Conservation (phyloP, 2,329 filamentous ascomycete genomes). For the Capronia americana region DNA sequence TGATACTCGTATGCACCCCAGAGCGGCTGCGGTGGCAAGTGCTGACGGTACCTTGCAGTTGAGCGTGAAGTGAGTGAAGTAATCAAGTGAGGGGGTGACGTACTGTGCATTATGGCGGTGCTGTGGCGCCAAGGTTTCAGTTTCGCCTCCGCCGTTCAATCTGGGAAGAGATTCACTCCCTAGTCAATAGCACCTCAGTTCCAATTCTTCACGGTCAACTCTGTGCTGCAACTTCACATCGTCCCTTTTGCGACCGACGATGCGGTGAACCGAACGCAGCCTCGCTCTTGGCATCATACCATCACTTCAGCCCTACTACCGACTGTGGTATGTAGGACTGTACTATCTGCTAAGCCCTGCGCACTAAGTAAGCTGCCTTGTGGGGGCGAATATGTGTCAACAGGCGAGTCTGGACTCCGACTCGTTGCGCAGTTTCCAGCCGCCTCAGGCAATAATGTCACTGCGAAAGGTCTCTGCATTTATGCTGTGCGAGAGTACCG, state of each 20-base stretch:
- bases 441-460: neutral
- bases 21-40: neutral
- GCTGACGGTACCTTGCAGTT: neutral
- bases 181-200: neutral
- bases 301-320: neutral
- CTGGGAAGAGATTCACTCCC: neutral
- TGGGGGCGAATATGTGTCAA: constrained; percentile 9
- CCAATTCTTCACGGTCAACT: neutral
- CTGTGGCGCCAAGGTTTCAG: neutral
- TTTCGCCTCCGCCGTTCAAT: neutral
- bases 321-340: too few relatives aligned
- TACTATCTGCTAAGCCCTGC: constrained; percentile 1
- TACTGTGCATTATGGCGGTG: neutral
- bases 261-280: neutral
- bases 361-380: neutral
- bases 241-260: neutral
- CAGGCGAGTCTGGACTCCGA: constrained; percentile 2
- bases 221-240: neutral
- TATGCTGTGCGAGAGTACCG: neutral
- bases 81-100: neutral
- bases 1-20: constrained; percentile 4
- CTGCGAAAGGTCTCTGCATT: constrained; percentile 9
- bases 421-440: neutral
- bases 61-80: neutral
- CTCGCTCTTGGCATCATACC: neutral